phyloP scores from a whole-genome alignment of 2,329 filamentous ascomycete genomes.

The Zymoseptoria brevis region DNA sequence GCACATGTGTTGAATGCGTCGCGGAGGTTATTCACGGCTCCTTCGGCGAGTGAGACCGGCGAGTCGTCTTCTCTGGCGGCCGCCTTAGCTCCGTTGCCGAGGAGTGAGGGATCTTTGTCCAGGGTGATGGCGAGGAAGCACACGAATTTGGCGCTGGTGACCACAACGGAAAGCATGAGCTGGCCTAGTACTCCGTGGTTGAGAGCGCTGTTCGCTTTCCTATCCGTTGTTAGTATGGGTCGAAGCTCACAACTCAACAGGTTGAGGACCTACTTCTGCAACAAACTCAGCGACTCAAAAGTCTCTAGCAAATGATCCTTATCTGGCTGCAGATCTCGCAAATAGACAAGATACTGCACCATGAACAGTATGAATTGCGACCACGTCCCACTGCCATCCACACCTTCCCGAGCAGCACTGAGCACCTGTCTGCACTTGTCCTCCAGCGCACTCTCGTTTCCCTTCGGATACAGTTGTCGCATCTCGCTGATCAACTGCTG shows the following conservation, averaged over 20 bases:
- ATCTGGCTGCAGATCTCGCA: constrained; percentile 73
- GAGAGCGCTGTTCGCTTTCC: constrained; percentile 71
- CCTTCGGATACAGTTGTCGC: constrained; percentile 48
- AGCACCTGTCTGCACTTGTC: constrained; percentile 56
- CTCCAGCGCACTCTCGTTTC: constrained; percentile 48
- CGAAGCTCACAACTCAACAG: constrained; percentile 40
- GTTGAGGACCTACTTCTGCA: constrained; percentile 51
- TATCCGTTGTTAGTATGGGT: background rate
- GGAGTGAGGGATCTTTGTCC: constrained; percentile 70
- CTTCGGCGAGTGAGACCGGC: constrained; percentile 73
- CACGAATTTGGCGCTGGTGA: constrained; percentile 72
- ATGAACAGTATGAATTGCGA: constrained; percentile 70
- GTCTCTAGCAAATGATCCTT: constrained; percentile 66
- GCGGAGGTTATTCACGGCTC: constrained; percentile 80
- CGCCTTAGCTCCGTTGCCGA: constrained; percentile 47
- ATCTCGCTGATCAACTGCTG: constrained; percentile 61
- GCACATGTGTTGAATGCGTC: constrained; percentile 87
- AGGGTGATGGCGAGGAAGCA: constrained; percentile 77
- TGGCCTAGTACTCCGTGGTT: constrained; percentile 70
- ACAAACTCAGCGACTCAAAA: constrained; percentile 63
- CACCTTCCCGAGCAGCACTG: constrained; percentile 56
- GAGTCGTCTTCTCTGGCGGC: constrained; percentile 43
- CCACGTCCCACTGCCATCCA: constrained; percentile 62
- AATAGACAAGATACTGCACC: constrained; percentile 70
- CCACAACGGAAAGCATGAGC: constrained; percentile 73